Evolutionary conservation across 1,284 basidiomycete genomes (phyloP).

Genomic region (Phenoliferia sp.): DNA sequence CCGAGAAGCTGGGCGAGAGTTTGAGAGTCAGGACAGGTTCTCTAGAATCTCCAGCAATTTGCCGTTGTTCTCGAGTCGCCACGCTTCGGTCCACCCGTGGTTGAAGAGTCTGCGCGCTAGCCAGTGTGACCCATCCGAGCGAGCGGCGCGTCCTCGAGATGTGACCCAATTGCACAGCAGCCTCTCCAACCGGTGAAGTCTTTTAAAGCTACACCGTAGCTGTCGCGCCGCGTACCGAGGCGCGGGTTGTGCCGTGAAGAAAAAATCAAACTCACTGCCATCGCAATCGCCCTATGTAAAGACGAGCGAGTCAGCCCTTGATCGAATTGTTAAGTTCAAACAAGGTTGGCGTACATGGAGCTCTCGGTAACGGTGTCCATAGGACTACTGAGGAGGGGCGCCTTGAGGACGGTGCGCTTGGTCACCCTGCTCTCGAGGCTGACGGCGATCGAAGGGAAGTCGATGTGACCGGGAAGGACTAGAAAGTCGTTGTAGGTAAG

Average conservation of each 20-base stretch:
- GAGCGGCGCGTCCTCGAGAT: too few relatives aligned
- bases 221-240: background rate
- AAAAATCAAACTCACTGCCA: conserved; percentile 61
- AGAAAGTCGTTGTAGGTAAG: conserved; percentile 91
- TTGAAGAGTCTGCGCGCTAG: too few relatives aligned
- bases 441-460: conserved; percentile 81
- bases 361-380: conserved; percentile 99
- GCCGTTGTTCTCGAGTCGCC: too few relatives aligned
- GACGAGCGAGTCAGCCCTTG: background rate
- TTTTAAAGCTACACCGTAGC: too few relatives aligned
- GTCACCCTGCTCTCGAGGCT: conserved; percentile 82
- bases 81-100: too few relatives aligned
- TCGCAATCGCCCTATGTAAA: conserved; percentile 62
- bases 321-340: background rate
- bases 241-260: background rate
- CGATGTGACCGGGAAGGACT: conserved; percentile 80
- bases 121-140: too few relatives aligned
- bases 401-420: conserved; percentile 77
- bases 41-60: background rate
- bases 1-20: conserved; percentile 65
- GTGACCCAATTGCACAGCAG: too few relatives aligned
- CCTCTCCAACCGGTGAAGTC: too few relatives aligned
- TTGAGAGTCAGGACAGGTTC: too few relatives aligned
- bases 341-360: conserved; percentile 59
- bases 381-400: conserved; percentile 94